phyloP scores from a whole-genome alignment of 441 rosid genomes.

The Mallotus repandus region DNA sequence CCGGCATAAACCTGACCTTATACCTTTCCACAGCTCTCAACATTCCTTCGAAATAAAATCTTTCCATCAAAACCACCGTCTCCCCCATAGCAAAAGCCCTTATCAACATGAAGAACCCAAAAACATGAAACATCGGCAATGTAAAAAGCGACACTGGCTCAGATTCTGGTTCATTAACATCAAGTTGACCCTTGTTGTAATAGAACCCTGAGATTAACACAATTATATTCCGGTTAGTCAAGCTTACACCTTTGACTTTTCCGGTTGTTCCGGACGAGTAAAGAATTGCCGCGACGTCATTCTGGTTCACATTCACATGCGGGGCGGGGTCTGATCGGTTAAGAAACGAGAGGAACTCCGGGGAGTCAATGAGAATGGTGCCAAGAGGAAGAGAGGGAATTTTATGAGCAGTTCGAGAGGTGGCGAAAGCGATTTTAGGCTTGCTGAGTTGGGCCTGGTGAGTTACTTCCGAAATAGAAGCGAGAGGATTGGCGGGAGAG shows the following conservation, averaged over 20 bases:
- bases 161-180: slow-evolving; percentile 26
- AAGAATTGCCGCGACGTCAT: slow-evolving; percentile 68
- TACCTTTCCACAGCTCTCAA: slow-evolving; percentile 57
- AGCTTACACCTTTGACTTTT: slow-evolving; percentile 59
- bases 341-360: slow-evolving; percentile 57
- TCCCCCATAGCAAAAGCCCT: slow-evolving; percentile 54
- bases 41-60: slow-evolving; percentile 70
- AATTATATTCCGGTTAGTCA: slow-evolving; percentile 72
- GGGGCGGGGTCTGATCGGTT: slow-evolving; percentile 18
- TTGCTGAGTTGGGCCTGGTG: slow-evolving; percentile 57
- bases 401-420: slow-evolving; percentile 49
- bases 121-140: slow-evolving; percentile 77
- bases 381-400: slow-evolving; percentile 49
- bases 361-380: slow-evolving; percentile 66
- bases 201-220: slow-evolving; percentile 45
- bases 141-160: slow-evolving; percentile 50
- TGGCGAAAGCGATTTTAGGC: slow-evolving; percentile 76
- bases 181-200: slow-evolving; percentile 18
- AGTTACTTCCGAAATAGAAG: slow-evolving; percentile 54
- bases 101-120: slow-evolving; percentile 64
- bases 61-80: slow-evolving; percentile 59
- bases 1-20: slow-evolving; percentile 61
- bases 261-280: slow-evolving; percentile 93
- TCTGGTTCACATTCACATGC: slow-evolving; percentile 41
- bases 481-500: slow-evolving; percentile 78